phyloP scores from a whole-genome alignment of 176 grass and related monocot species.

The Puya raimondii region DNA sequence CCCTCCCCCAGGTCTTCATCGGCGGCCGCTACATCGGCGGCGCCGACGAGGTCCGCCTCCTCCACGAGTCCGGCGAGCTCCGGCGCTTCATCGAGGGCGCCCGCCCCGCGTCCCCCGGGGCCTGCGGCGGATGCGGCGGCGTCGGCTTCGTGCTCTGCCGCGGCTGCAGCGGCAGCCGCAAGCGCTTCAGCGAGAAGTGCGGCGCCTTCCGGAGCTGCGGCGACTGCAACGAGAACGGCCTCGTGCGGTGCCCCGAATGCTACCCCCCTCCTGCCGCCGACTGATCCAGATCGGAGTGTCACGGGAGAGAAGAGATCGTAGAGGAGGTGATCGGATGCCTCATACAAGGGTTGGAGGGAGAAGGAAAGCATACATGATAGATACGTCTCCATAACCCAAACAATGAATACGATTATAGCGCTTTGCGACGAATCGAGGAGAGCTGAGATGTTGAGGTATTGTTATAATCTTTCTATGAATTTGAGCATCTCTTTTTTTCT shows the following conservation, averaged over 20 bases:
- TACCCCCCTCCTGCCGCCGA: conserved; percentile 1
- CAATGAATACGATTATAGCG: neutral
- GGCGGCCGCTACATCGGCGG: conserved; percentile 53
- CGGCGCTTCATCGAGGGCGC: conserved; percentile 43
- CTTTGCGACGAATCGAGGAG: neutral
- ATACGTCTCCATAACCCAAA: neutral
- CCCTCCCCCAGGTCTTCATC: conserved; percentile 79
- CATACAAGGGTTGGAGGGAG: conserved; percentile 19
- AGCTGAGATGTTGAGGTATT: neutral
- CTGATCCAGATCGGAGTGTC: conserved; percentile 19
- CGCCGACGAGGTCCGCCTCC: conserved; percentile 57
- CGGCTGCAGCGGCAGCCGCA: conserved; percentile 54
- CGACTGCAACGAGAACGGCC: conserved; percentile 83
- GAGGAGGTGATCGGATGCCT: neutral
- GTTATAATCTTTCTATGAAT: neutral
- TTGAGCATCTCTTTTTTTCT: neutral
- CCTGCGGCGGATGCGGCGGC: conserved; percentile 59
- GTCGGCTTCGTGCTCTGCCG: conserved; percentile 47
- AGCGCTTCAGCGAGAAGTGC: conserved; percentile 65
- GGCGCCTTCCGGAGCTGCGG: conserved; percentile 60
- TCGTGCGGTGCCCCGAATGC: conserved; percentile 56
- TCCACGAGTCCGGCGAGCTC: conserved; percentile 79
- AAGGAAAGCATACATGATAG: neutral
- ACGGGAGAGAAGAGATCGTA: neutral
- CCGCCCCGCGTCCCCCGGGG: conserved; percentile 2